Base-by-base conservation (phyloP, 371 early-diverging fungal species). In the Circinella minor region DNA sequence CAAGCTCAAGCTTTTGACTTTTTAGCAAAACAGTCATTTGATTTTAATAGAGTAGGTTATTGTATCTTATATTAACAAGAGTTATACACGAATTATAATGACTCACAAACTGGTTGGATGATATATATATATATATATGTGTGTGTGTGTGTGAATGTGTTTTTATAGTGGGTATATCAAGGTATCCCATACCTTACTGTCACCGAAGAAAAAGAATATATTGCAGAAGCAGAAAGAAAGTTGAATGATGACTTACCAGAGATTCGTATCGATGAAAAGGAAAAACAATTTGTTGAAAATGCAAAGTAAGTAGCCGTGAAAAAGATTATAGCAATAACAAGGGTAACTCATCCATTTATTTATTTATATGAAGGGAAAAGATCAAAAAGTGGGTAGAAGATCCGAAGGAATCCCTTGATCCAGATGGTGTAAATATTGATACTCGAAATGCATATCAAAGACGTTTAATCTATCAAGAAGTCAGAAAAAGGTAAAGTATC, bases 1-100 rank as follows among this genome's bases (percentile, higher is more conserved):
- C 92, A 94, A 69, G 88, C 89, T 38, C 87, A 90, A 20, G 90
- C 91, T 15, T 80, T 95, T 66, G 93, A 94, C 71, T 96, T 96
- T 72, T 77, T 96, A 38, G 77, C 87, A 13, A 81, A 85, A 46
- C 90, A 92, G 75, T 73, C 84, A 2, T 95, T 96, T 79, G 93
- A 95, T 72, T 95, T 96, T 65, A 94, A 94, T 81, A 92, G 93
- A 73, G 80, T 75, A 65, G 13, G 27, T 27, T 0, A 27, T 27
- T 27, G 27, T 27, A 27, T 27, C 27, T 27, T 27, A 27, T 27
- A 27, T 27, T 2, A 27, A 27, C 27, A 27, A 27, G 27, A 27
- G 27, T 27, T 27, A 27, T 27, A 27, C 27, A 27, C 27, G 27
- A 27, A 27, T 27, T 27, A 27, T 43, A 3, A 3, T 43, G 43